Base-by-base conservation (phyloP, 495 filamentous ascomycete species). In the Penicillium odoratum region DNA sequence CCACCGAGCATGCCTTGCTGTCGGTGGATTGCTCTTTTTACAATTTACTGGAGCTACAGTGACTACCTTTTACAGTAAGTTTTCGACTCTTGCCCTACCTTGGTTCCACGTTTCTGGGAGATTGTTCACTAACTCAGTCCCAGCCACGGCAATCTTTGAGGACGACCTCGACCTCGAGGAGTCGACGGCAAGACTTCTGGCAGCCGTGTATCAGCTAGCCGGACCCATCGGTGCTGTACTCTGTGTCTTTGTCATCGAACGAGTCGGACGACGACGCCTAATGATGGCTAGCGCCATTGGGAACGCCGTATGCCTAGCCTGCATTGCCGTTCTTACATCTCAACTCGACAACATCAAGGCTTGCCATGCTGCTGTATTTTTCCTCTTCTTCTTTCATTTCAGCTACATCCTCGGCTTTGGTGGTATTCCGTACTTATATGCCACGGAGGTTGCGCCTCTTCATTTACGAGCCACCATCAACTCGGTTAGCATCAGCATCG, bases 321-420 rank as follows among this genome's bases (percentile, higher is more conserved):
- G 78, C 9, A 66, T 79, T 1, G 77, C 78, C 38, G 63, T 25
- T 2, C 52, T 66, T 11, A 51, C 58, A 10, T 67, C 67, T 25
- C 67, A 65, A 21, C 7, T 45, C 0, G 46, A 56, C 4, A 66
- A 69, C 52, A 60, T 29, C 4, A 53, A 50, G 36, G 66, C 66
- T n/a, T 53, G 60, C 21, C 50, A 60, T 31, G 70, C 62, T 8
- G 74, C 76, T 2, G 76, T 78, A 0, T 73, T 75, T 10, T 84
- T 83, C 58, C 69, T 83, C 10, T 83, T 82, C 60, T 56, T 83
- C 8, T 85, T 78, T 65, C 78, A 79, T 58, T 73, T 73, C 43
- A 79, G 79, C 69, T 79, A 81, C 53, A 72, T 79, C n/a, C 57
- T 76, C 40, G 82, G 81, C 0, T 84, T 79, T 69, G 68, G 80